Evolutionary conservation across 2,329 filamentous ascomycete species (phyloP), one percentile per base, ranked within the genome.

Genomic region (Metarhizium anisopliae): DNA sequence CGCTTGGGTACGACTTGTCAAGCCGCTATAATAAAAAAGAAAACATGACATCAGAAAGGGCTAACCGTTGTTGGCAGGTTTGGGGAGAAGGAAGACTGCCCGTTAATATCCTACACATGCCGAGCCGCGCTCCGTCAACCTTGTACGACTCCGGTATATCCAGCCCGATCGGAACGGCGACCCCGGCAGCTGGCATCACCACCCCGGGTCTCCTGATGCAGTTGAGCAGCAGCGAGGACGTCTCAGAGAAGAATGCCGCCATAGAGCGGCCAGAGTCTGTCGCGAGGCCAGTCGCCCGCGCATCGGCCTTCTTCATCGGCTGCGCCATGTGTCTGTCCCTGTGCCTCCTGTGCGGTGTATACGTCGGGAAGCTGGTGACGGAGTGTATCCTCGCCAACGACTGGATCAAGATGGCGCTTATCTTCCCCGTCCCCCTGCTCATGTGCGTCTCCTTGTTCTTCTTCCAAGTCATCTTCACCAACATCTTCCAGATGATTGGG

Each of bases 401-500:
- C 47, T 77, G 67, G 66, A 68, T 65, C 29, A 67, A 70, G 30
- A 65, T 71, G 50, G 72, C 70, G 1, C 63, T 75, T 50, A 62
- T 73, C 5, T 55, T 59, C 2, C 63, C 63, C 6, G 67, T 69
- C 49, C 67, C 74, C 7, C 64, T 75, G 52, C 67, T 75, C 55
- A 65, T 72, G 35, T 59, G 62, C 52, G 62, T 63, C 47, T 62
- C 55, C 42, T 52, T 67, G 63, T 68, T 77, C 72, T 71, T 79
- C 62, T 78, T 77, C 60, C 74, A 71, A 50, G 67, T 70, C 51
- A 67, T 74, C 57, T 64, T 73, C 56, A 65, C 65, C 54, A 66
- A 69, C 49, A 25, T 74, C 3, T 73, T 72, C 59, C 72, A 80
- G 59, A 69, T 79, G 11, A 63, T 79, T n/a, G 78, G 77, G 0